A percentile compares a stretch with the other conserved stretches of the same genome.
These are phyloP conservation scores for Globisporangium splendens DNA, from an alignment of 352 stramenopile species.

Conservation along the genomic window DNA sequence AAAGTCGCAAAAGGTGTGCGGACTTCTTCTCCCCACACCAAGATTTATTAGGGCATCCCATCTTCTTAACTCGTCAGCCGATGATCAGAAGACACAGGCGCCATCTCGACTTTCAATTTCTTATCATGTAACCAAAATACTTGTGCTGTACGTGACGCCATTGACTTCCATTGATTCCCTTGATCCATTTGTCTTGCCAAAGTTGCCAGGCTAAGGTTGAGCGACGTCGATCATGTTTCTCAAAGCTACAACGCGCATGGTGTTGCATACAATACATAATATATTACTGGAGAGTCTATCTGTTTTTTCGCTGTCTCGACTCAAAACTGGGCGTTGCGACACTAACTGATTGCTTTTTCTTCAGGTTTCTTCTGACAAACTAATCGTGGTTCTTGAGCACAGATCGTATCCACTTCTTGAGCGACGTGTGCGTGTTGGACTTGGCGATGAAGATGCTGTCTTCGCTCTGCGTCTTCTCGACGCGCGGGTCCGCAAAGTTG, in stretches of 20 bases:
- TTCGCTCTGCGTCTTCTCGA: constrained; percentile 23
- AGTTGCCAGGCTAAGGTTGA: no score
- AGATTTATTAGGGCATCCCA: neutral
- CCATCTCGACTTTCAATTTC: neutral
- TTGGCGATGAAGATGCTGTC: constrained; percentile 60
- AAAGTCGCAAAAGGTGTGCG: neutral
- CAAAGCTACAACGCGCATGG: neutral
- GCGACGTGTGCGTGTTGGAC: constrained; percentile 66
- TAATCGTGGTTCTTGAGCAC: constrained; percentile 45
- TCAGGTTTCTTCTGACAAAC: no score
- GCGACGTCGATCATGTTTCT: no score
- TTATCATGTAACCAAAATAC: neutral
- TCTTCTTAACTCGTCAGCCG: no score
- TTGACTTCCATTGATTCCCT: neutral
- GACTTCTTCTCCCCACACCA: neutral
- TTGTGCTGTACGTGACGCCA: neutral
- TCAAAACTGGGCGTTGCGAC: neutral
- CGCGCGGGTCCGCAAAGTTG: constrained; percentile 23
- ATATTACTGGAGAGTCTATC: constrained; percentile 4
- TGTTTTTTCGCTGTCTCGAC: constrained; percentile 5
- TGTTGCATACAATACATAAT: constrained; percentile 5
- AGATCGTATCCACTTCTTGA: constrained; percentile 67
- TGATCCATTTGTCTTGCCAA: no score
- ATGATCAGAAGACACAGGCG: no score
- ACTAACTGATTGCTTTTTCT: no score